Conservation (phyloP, 2,329 filamentous ascomycete genomes). For the Exophiala viscosa region DNA sequence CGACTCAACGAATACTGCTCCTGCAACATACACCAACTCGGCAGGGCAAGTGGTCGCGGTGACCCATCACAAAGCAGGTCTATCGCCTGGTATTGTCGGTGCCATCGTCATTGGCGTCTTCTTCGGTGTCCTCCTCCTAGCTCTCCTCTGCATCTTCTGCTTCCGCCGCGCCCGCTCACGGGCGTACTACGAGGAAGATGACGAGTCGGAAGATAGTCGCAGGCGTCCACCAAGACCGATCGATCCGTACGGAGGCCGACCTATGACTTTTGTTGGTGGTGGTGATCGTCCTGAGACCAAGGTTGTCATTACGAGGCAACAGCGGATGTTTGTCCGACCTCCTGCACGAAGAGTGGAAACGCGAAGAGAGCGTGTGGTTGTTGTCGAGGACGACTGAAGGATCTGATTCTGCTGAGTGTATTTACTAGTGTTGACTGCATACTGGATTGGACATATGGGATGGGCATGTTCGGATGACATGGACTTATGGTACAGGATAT, state of each 20-base stretch:
- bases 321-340: constrained; percentile 31
- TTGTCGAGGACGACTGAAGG: constrained; percentile 13
- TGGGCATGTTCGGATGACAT: not conserved
- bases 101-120: constrained; percentile 22
- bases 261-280: constrained; percentile 21
- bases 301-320: constrained; percentile 19
- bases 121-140: constrained; percentile 20
- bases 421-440: not conserved
- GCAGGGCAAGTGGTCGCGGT: constrained; percentile 4
- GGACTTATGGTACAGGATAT: no score
- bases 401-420: no score
- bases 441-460: not conserved
- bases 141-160: constrained; percentile 20
- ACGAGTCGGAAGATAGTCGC: constrained; percentile 1
- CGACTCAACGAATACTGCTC: no score
- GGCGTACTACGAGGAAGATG: constrained; percentile 8
- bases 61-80: constrained; percentile 11
- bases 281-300: constrained; percentile 18
- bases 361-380: constrained; percentile 50
- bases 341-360: constrained; percentile 51
- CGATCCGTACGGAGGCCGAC: constrained; percentile 16
- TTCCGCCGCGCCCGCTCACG: constrained; percentile 5
- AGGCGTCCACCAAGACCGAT: constrained; percentile 8
- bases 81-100: constrained; percentile 17
- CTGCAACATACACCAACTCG: no score